Percentiles rank a stretch among this genome's conserved stretches.
Evolutionary conservation across 495 filamentous ascomycete species (phyloP).

Genomic region (Pseudotulostoma volvatum): DNA sequence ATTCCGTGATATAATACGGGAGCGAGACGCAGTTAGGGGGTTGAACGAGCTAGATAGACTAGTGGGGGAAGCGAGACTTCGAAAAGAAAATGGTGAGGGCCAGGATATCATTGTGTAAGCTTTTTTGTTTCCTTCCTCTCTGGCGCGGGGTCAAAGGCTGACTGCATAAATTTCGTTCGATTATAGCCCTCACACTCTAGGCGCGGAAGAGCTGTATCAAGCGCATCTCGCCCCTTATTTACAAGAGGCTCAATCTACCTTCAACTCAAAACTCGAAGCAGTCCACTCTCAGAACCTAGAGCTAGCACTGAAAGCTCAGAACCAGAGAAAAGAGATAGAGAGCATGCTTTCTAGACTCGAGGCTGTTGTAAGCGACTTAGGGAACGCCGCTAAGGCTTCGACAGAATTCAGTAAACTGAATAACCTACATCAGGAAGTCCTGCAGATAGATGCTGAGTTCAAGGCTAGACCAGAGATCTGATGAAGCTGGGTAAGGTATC

Average conservation of each 20-base stretch:
- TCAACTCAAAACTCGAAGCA: conserved; percentile 44
- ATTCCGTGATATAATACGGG: conserved; percentile 59
- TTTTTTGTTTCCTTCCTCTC: conserved; percentile 1
- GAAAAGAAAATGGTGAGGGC: conserved; percentile 29
- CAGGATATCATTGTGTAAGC: conserved; percentile 22
- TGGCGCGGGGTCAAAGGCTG: too few relatives aligned
- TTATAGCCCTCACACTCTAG: conserved; percentile 58
- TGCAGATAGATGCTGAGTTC: conserved; percentile 29
- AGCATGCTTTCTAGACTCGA: conserved; percentile 47
- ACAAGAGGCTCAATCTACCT: conserved; percentile 36
- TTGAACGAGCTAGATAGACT: conserved; percentile 75
- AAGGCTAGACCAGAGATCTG: conserved; percentile 14
- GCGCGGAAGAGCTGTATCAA: conserved; percentile 44
- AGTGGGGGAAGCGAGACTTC: conserved; percentile 47
- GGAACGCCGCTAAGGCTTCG: conserved; percentile 40
- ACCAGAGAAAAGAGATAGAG: conserved; percentile 61
- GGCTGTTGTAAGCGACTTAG: conserved; percentile 50
- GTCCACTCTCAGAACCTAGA: conserved; percentile 47
- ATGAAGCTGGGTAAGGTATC: too few relatives aligned
- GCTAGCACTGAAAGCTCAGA: conserved; percentile 43
- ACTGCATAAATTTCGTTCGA: too few relatives aligned
- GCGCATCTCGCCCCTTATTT: conserved; percentile 60
- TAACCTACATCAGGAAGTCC: conserved; percentile 25
- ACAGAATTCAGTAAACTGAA: conserved; percentile 23
- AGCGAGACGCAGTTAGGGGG: conserved; percentile 51